A percentile compares a stretch with the other conserved stretches of the same genome.
phyloP scores from a whole-genome alignment of 257 asterid species.

The Solanum megistacrolobum region DNA sequence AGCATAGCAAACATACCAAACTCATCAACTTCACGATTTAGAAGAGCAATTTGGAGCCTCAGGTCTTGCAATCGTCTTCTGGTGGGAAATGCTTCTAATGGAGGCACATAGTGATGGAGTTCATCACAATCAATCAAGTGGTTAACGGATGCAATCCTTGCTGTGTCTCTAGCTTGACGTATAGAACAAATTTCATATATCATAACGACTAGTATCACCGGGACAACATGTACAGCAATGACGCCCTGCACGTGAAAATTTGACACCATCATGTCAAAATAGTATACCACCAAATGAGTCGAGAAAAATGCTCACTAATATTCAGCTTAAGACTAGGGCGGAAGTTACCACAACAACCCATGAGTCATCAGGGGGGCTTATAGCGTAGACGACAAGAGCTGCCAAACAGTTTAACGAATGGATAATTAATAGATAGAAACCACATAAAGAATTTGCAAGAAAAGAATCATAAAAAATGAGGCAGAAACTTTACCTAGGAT shows the following conservation, averaged over 20 bases:
- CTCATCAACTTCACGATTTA: neutral
- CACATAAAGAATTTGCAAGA: neutral
- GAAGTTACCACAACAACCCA: neutral
- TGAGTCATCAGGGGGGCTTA: neutral
- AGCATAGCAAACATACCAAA: neutral
- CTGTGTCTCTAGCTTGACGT: neutral
- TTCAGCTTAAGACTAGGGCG: neutral
- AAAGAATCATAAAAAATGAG: neutral
- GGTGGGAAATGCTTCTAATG: neutral
- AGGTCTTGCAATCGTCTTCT: neutral
- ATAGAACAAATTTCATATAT: neutral
- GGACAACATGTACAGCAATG: neutral
- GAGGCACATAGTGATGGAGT: neutral
- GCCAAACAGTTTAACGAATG: neutral
- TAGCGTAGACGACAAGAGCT: neutral
- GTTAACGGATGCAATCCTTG: neutral
- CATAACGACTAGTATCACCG: neutral
- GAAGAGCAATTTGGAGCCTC: constrained; percentile 2
- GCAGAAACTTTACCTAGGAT: neutral
- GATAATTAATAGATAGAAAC: neutral
- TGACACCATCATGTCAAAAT: neutral
- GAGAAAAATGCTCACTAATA: neutral
- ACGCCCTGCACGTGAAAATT: neutral
- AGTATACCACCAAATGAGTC: neutral
- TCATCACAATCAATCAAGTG: neutral